Conservation (phyloP, 768 basidiomycete genomes). For the Strobilomyces echinocephalus region DNA sequence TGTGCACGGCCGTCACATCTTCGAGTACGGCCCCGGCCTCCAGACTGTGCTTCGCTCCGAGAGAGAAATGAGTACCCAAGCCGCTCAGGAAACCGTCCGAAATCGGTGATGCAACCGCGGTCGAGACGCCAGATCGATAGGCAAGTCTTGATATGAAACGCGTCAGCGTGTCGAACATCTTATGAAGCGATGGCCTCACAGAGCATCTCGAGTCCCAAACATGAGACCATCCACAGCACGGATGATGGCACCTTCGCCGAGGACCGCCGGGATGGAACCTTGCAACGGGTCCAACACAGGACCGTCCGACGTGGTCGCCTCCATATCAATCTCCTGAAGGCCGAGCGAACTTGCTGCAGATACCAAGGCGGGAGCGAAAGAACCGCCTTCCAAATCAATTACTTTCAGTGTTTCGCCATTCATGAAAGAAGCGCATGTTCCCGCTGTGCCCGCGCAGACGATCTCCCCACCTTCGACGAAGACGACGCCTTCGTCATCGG, state of each 20-base stretch:
- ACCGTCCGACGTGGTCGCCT: slow-evolving; percentile 67
- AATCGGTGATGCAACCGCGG: slow-evolving; percentile 56
- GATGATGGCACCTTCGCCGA: slow-evolving; percentile 40
- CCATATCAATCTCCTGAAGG: slow-evolving; percentile 60
- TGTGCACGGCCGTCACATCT: slow-evolving; percentile 61
- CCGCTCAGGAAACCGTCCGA: slow-evolving; percentile 57
- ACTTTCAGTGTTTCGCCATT: slow-evolving; percentile 6
- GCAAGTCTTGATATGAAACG: slow-evolving; percentile 47
- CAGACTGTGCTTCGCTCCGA: slow-evolving; percentile 55
- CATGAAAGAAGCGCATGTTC: slow-evolving; percentile 11
- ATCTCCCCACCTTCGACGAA: slow-evolving; percentile 53
- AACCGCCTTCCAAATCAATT: slow-evolving; percentile 59
- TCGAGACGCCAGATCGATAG: slow-evolving; percentile 70
- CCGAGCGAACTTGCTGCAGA: slow-evolving; percentile 64
- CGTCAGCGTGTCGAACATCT: slow-evolving; percentile 2
- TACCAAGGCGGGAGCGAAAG: slow-evolving; percentile 55
- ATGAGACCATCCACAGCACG: slow-evolving; percentile 62
- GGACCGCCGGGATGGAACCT: slow-evolving; percentile 26
- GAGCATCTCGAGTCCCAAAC: slow-evolving; percentile 46
- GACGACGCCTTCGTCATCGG: slow-evolving; percentile 30
- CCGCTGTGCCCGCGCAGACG: slow-evolving; percentile 37
- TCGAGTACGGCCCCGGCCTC: slow-evolving; percentile 62
- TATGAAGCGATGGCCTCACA: slow-evolving; percentile 32
- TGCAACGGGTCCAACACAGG: slow-evolving; percentile 46
- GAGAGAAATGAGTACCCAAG: slow-evolving; percentile 56